Evolutionary conservation across 2,329 filamentous ascomycete genomes (phyloP).

Genomic region (Talaromyces islandicus): DNA sequence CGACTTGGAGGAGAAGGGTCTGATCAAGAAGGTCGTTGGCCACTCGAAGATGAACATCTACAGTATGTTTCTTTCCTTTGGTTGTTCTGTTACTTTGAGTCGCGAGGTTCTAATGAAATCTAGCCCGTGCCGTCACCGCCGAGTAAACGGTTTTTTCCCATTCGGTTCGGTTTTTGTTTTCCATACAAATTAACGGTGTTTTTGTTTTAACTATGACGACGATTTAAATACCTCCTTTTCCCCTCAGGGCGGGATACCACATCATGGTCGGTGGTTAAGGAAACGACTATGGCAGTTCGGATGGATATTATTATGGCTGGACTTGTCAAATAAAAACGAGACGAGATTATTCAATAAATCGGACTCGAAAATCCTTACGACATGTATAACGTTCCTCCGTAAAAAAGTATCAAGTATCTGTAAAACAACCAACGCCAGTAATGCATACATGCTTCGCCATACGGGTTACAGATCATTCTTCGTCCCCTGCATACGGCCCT

Average conservation of each 20-base stretch:
- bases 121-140: constrained; percentile 40
- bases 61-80: too few species aligned
- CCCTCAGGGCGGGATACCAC: constrained; percentile 25
- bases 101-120: too few species aligned
- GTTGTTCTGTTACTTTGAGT: too few species aligned
- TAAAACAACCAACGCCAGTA: neutral
- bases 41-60: constrained; percentile 99
- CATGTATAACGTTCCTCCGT: neutral
- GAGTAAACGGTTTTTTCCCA: constrained; percentile 28
- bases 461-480: neutral
- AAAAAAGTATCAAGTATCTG: neutral
- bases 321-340: constrained; percentile 25
- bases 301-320: constrained; percentile 11
- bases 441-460: neutral
- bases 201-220: constrained; percentile 10
- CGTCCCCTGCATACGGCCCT: neutral
- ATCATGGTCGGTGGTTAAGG: constrained; percentile 27
- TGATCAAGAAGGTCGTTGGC: constrained; percentile 94
- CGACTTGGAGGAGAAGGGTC: constrained; percentile 95
- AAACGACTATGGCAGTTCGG: neutral
- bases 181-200: constrained; percentile 25
- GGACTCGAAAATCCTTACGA: constrained; percentile 4
- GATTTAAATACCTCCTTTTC: constrained; percentile 30
- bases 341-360: constrained; percentile 14
- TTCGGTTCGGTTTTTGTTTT: constrained; percentile 22